phyloP scores from a whole-genome alignment of 805 yeast species.

The Lipomyces kockii region DNA sequence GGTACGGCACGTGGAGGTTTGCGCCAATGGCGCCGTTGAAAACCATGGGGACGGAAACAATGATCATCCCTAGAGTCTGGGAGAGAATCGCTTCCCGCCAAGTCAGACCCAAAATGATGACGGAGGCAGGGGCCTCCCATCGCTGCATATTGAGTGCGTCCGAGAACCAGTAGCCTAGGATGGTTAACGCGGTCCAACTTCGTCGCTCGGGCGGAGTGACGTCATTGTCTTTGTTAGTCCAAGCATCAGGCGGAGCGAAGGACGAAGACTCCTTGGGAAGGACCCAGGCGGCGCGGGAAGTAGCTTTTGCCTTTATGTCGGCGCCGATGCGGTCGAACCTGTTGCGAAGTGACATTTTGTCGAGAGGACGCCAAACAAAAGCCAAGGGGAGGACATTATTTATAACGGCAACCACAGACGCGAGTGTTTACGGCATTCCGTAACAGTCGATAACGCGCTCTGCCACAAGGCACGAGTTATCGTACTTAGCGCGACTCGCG shows the following conservation, averaged over 20 bases:
- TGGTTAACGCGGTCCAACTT: constrained; percentile 34
- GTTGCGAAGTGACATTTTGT: constrained; percentile 5
- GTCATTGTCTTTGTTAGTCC: constrained; percentile 39
- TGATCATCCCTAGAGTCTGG: constrained; percentile 38
- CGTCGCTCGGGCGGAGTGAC: constrained; percentile 33
- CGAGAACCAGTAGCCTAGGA: constrained; percentile 37
- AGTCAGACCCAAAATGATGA: constrained; percentile 35
- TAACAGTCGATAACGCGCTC: neutral
- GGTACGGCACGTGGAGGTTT: constrained; percentile 81
- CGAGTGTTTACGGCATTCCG: neutral
- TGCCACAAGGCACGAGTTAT: neutral
- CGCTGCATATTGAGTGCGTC: constrained; percentile 37
- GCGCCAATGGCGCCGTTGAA: constrained; percentile 80
- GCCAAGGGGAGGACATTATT: neutral
- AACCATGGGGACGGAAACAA: constrained; percentile 71
- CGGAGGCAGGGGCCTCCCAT: constrained; percentile 35
- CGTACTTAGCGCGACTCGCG: neutral
- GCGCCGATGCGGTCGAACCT: constrained; percentile 14
- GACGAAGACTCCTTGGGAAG: constrained; percentile 39
- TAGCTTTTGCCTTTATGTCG: constrained; percentile 31
- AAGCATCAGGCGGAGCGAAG: constrained; percentile 37
- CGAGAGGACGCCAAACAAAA: neutral
- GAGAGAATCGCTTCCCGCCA: constrained; percentile 37
- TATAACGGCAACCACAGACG: neutral
- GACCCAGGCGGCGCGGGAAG: constrained; percentile 36